Evolutionary conservation across 768 basidiomycete genomes (phyloP).

Genomic region (Phlebiopsis gigantea): DNA sequence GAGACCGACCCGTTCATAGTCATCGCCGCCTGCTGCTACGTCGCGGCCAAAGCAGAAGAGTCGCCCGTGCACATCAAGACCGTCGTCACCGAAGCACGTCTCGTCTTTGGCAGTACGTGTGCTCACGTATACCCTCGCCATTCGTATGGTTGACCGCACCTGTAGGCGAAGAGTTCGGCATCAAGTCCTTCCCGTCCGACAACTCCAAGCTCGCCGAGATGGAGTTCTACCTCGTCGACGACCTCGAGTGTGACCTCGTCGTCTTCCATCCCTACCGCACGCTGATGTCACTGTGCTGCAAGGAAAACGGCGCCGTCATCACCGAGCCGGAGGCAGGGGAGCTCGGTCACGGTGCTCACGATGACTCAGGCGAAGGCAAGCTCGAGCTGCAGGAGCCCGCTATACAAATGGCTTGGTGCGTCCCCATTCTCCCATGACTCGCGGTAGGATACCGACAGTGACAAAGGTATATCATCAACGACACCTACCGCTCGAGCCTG

Average conservation of each 20-base stretch:
- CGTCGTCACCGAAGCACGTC: conserved; percentile 77
- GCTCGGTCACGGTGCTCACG: conserved; percentile 49
- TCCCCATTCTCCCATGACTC: neutral
- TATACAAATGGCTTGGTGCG: conserved; percentile 89
- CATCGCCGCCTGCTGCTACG: conserved; percentile 89
- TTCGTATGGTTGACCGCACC: neutral
- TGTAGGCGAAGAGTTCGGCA: conserved; percentile 59
- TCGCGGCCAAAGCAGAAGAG: conserved; percentile 97
- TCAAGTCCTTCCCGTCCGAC: conserved; percentile 81
- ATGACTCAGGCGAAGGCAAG: conserved; percentile 63
- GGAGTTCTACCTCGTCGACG: conserved; percentile 98
- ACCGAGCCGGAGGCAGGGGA: conserved; percentile 51
- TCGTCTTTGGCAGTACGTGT: conserved; percentile 64
- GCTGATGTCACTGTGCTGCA: conserved; percentile 69
- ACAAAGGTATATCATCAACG: conserved; percentile 90
- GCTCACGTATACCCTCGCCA: neutral
- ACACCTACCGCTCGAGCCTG: conserved; percentile 89
- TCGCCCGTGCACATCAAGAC: conserved; percentile 93
- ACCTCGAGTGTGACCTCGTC: conserved; percentile 89
- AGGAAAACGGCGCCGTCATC: conserved; percentile 39
- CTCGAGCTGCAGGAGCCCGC: conserved; percentile 72
- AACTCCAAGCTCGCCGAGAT: conserved; percentile 94
- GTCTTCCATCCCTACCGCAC: conserved; percentile 96
- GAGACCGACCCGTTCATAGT: conserved; percentile 95
- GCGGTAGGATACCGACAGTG: neutral